phyloP scores from a whole-genome alignment of 2,329 filamentous ascomycete species.

The Penicillium sp. region DNA sequence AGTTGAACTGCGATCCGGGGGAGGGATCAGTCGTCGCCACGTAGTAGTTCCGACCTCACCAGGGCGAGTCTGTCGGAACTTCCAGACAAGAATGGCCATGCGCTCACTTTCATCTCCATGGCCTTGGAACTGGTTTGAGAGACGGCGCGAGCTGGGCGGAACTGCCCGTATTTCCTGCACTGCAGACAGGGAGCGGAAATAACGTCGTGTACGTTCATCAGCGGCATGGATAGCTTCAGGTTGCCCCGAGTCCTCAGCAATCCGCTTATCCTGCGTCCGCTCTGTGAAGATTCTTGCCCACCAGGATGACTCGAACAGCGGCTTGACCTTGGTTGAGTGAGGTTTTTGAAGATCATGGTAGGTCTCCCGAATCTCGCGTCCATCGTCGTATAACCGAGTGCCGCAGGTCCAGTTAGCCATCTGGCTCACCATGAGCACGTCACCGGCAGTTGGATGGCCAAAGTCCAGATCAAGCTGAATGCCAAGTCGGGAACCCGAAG shows the following conservation, averaged over 20 bases:
- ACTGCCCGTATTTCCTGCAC: constrained; percentile 54
- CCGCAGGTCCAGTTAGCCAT: constrained; percentile 53
- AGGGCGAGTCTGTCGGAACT: constrained; percentile 51
- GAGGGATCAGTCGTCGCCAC: constrained; percentile 51
- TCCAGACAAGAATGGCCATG: constrained; percentile 55
- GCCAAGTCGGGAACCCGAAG: constrained; percentile 48
- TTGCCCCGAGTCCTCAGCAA: constrained; percentile 45
- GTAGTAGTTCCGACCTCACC: constrained; percentile 51
- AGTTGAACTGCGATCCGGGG: constrained; percentile 43
- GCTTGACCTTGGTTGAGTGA: constrained; percentile 49
- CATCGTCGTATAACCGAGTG: constrained; percentile 51
- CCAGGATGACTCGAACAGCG: constrained; percentile 53
- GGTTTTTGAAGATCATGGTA: constrained; percentile 44
- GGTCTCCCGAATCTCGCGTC: constrained; percentile 39
- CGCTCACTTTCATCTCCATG: constrained; percentile 43
- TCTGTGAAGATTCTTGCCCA: constrained; percentile 53
- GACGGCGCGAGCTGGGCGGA: constrained; percentile 34
- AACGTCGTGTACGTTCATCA: constrained; percentile 44
- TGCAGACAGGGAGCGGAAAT: constrained; percentile 50
- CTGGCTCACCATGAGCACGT: constrained; percentile 41
- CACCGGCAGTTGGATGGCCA: constrained; percentile 40
- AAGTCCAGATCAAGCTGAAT: constrained; percentile 53
- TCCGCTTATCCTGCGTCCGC: constrained; percentile 48
- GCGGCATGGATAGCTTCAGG: constrained; percentile 39
- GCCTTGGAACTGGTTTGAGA: constrained; percentile 36